Evolutionary conservation across 2,329 filamentous ascomycete species (phyloP).

Genomic region (Tolypocladium endophyticum): DNA sequence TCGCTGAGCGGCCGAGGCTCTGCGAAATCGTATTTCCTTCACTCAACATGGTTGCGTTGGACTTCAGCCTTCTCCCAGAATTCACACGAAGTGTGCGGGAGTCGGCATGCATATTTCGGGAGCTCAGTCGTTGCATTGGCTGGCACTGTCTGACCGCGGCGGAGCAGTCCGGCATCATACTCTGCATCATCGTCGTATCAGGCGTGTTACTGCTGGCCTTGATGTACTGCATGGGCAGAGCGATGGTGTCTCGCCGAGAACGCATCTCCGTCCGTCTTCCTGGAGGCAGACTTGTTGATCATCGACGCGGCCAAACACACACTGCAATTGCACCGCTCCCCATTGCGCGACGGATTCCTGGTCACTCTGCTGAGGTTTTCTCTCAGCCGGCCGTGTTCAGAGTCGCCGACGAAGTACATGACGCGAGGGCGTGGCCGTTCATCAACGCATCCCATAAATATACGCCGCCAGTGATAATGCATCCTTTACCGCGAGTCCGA

Average conservation of each 20-base stretch:
- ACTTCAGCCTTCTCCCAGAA: neutral
- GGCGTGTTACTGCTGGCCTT: conserved; percentile 18
- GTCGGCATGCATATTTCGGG: neutral
- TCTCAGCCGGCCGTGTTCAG: conserved; percentile 3
- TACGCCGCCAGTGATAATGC: neutral
- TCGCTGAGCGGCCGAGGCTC: neutral
- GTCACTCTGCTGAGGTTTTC: neutral
- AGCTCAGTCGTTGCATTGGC: conserved; percentile 14
- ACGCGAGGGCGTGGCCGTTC: neutral
- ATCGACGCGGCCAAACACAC: neutral
- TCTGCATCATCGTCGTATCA: conserved; percentile 19
- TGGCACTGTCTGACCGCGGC: conserved; percentile 28
- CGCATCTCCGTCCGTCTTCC: conserved; percentile 3
- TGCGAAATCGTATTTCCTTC: neutral
- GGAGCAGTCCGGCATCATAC: conserved; percentile 28
- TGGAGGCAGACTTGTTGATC: conserved; percentile 4
- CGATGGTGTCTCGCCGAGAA: conserved; percentile 3
- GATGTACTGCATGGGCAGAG: conserved; percentile 23
- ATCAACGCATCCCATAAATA: neutral
- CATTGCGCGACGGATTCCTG: neutral
- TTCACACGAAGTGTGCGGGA: neutral
- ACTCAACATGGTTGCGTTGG: neutral
- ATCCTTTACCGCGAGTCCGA: neutral
- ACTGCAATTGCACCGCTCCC: conserved; percentile 1
- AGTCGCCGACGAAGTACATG: neutral